phyloP scores from a whole-genome alignment of 306 rosid species.

The Corylus heterophylla region DNA sequence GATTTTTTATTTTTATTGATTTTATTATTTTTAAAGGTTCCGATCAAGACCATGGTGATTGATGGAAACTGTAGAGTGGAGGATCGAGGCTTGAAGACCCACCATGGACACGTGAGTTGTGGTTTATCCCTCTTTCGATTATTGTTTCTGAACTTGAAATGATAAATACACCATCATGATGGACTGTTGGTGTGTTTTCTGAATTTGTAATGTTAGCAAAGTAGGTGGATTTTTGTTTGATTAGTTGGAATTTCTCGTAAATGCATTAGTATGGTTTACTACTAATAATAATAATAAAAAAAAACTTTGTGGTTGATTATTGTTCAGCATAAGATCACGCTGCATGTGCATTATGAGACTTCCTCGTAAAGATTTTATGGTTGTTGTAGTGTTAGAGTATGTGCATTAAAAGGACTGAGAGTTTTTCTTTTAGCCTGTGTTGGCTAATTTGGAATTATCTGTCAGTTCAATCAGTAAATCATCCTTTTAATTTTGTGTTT shows the following conservation, averaged over 20 bases:
- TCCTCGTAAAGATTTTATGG: not conserved
- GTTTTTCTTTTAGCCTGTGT: not conserved
- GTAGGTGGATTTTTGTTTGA: too few relatives aligned
- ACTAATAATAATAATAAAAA: too few relatives aligned
- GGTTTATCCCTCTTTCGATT: slow-evolving; percentile 1
- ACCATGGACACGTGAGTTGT: slow-evolving; percentile 92
- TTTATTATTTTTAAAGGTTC: slow-evolving; percentile 52
- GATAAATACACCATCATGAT: too few relatives aligned
- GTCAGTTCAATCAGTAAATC: not conserved
- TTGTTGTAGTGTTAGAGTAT: not conserved
- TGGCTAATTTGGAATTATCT: not conserved
- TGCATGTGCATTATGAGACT: too few relatives aligned
- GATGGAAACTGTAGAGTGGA: slow-evolving; percentile 99
- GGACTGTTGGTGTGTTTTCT: too few relatives aligned
- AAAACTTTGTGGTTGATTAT: too few relatives aligned
- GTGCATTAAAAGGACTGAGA: not conserved
- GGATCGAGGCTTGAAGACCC: slow-evolving; percentile 99
- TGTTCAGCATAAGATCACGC: too few relatives aligned
- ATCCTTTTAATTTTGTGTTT: not conserved
- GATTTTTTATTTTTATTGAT: not conserved
- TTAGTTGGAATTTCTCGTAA: too few relatives aligned
- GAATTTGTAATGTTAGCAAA: too few relatives aligned
- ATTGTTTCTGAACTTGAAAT: slow-evolving; percentile 6
- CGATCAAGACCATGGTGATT: slow-evolving; percentile 79
- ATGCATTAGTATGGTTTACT: too few relatives aligned